Base-by-base conservation (phyloP, 352 stramenopile genomes). In the Globisporangium abappressorium region DNA sequence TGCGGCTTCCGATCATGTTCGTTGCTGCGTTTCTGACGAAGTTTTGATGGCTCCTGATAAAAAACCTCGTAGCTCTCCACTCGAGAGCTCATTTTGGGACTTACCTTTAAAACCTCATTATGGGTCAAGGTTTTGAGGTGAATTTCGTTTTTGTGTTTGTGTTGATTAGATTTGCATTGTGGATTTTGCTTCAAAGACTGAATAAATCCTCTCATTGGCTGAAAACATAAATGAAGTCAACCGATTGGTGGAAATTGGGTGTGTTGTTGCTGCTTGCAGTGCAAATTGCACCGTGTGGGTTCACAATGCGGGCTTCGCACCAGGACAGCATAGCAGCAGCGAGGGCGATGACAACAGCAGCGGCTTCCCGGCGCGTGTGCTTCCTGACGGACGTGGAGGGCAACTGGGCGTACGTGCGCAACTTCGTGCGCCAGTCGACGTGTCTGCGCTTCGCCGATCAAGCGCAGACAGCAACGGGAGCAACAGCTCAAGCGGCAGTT, bases 341-440 rank as follows among this genome's bases (percentile, higher is more conserved):
- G 4, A 53, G 4, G 26, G 26, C 30, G 54, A 56, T 43, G 20
- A 20, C 47, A 30, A 22, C 59, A 2, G 51, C 58, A 9, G 62
- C 57, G 4, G 69, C 65, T 26, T 62, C 71, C 38, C 66, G 75
- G 65, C 83, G 83, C 20, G 74, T 93, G 47, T 89, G 77, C 65
- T 84, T 93, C 56, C 73, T 92, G 28, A 95, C 87, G 33, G 87
- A 95, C 70, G 73, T 92, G 1, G 84, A 95, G 66, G 85, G 88
- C 41, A 95, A 93, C 64, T 93, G 84, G 81, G 55, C 81, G 28
- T 95, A 94, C 62, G 79, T 95, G 54, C 79, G 79, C 57, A 82
- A 89, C 62, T 71, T 91, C 33, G 80, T 84, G 67, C 71, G 75
- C 8, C 78, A 87, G 61, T 94, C 84, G 0, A 72, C 70, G 43